Conservation (phyloP, 306 rosid genomes). For the Mimosa bimucronata region DNA sequence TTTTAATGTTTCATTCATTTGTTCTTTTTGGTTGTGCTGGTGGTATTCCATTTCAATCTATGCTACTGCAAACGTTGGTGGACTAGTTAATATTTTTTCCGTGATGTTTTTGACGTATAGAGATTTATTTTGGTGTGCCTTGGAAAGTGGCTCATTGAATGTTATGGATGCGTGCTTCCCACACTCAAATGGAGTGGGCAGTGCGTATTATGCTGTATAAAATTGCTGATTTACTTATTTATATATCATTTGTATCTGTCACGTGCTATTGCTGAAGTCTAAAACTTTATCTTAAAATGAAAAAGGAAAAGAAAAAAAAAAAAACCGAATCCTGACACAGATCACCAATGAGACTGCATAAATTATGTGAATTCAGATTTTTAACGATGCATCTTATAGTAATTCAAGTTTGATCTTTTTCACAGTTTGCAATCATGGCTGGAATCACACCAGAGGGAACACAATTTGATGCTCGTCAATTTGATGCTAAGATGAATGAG, state of each 20-base stretch:
- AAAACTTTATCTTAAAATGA: neutral
- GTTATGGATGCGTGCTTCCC: neutral
- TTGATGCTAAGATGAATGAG: conserved; percentile 64
- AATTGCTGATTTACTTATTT: neutral
- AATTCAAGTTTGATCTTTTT: neutral
- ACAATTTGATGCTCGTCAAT: conserved; percentile 64
- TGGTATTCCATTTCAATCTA: neutral
- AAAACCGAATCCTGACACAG: neutral
- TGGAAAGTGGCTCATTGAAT: neutral
- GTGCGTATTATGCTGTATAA: neutral
- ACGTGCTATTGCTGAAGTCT: conserved; percentile 4
- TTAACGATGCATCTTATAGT: neutral
- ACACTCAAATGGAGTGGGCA: neutral
- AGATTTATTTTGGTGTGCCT: neutral
- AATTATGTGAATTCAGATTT: conserved; percentile 5
- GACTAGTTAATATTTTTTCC: neutral
- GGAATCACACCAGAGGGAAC: conserved; percentile 58
- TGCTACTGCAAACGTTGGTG: neutral
- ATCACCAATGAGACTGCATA: neutral
- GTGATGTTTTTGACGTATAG: neutral
- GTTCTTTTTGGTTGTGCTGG: neutral
- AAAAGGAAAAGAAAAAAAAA: neutral
- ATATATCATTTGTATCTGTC: neutral
- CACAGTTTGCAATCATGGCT: conserved; percentile 54
- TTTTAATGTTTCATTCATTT: conserved; percentile 2